A percentile compares a stretch with the other conserved stretches of the same genome.
Conservation (phyloP, 139 green algal species). For the Volvox africanus region DNA sequence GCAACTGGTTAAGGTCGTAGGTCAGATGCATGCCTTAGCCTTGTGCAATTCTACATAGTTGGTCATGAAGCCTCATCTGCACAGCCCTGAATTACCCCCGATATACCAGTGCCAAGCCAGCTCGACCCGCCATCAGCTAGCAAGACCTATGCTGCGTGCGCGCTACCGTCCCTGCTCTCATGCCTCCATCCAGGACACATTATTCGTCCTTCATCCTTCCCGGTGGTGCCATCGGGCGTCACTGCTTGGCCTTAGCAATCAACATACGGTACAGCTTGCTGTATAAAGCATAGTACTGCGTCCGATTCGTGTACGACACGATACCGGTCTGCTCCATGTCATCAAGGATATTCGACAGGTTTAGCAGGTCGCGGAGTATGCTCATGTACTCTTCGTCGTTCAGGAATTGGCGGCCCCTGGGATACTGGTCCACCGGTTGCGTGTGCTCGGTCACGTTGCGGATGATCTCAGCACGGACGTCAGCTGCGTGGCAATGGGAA, state of each 20-base stretch:
- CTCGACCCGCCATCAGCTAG: no score
- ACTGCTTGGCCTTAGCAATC: slow-evolving; percentile 44
- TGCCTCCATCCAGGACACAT: background rate
- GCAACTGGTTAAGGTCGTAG: no score
- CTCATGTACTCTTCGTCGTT: slow-evolving; percentile 70
- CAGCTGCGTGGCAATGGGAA: slow-evolving; percentile 25
- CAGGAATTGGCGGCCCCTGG: slow-evolving; percentile 59
- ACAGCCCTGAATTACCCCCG: no score
- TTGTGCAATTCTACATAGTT: no score
- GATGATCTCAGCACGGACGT: slow-evolving; percentile 65
- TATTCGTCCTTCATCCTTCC: background rate
- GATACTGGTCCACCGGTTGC: slow-evolving; percentile 65
- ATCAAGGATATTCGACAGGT: slow-evolving; percentile 70
- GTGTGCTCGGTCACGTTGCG: slow-evolving; percentile 64
- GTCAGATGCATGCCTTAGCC: no score
- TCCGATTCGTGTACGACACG: slow-evolving; percentile 64
- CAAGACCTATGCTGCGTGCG: no score
- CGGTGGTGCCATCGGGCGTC: background rate
- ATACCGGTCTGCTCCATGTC: slow-evolving; percentile 66
- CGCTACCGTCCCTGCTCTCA: background rate
- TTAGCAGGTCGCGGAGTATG: slow-evolving; percentile 72
- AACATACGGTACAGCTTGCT: slow-evolving; percentile 61
- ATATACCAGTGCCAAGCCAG: no score
- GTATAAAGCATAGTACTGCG: slow-evolving; percentile 61
- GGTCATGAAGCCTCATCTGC: no score